phyloP scores from a whole-genome alignment of 306 rosid species.

The Sicyos edulis region DNA sequence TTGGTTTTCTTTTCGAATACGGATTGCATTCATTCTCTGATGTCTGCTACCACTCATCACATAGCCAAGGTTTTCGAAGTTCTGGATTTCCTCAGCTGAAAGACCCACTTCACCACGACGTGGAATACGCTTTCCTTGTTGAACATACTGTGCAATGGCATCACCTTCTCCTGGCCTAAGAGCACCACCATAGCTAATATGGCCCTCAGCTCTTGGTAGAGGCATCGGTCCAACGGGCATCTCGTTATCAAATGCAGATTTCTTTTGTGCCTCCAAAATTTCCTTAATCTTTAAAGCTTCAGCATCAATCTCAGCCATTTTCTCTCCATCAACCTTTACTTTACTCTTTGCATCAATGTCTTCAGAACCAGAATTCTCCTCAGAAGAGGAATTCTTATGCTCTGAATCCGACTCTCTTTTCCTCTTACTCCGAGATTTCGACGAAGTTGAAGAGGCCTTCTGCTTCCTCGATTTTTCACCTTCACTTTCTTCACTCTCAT shows the following conservation, averaged over 20 bases:
- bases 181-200: slow-evolving; percentile 98
- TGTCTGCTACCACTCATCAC: slow-evolving; percentile 99
- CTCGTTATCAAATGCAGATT: slow-evolving; percentile 55
- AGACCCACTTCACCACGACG: slow-evolving; percentile 99
- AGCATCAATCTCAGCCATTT: slow-evolving; percentile 31
- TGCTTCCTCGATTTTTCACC: slow-evolving; percentile 29
- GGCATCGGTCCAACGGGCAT: slow-evolving; percentile 88
- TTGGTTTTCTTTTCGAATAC: slow-evolving; percentile 95
- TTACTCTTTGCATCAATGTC: slow-evolving; percentile 33
- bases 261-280: slow-evolving; percentile 69
- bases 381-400: slow-evolving; percentile 32
- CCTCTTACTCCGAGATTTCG: slow-evolving; percentile 32
- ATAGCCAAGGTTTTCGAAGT: slow-evolving; percentile 79
- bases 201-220: slow-evolving; percentile 89
- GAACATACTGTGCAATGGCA: slow-evolving; percentile 93
- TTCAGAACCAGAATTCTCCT: slow-evolving; percentile 43
- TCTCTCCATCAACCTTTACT: slow-evolving; percentile 33
- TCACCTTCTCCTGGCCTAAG: slow-evolving; percentile 99
- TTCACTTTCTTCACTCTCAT: slow-evolving; percentile 40
- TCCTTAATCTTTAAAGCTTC: slow-evolving; percentile 68
- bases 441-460: slow-evolving; percentile 25
- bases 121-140: slow-evolving; percentile 96
- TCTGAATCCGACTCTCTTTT: slow-evolving; percentile 34
- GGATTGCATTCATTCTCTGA: slow-evolving; percentile 97
- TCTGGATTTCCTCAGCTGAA: slow-evolving; percentile 84